Evolutionary conservation across 2,329 filamentous ascomycete species (phyloP).

Genomic region (Phialophora macrospora): DNA sequence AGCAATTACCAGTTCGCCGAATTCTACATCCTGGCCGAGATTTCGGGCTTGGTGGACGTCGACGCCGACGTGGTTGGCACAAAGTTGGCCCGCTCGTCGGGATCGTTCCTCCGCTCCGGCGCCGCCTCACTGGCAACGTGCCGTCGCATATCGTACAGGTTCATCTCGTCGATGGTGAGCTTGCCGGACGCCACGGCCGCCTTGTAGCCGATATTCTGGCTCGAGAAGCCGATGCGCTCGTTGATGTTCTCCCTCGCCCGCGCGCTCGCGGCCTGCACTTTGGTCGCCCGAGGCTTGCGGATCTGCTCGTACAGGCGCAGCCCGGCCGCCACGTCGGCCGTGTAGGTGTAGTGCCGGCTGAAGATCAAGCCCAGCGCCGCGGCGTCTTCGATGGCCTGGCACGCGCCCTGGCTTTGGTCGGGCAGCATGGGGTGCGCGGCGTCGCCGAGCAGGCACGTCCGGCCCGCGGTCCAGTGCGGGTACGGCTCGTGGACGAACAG

Average conservation of each 20-base stretch:
- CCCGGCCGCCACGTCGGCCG: conserved; percentile 37
- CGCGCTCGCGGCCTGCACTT: conserved; percentile 42
- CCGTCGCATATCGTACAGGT: conserved; percentile 46
- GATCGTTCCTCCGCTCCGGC: not conserved
- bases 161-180: conserved; percentile 72
- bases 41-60: conserved; percentile 1
- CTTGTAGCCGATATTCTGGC: conserved; percentile 54
- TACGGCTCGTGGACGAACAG: conserved; percentile 35
- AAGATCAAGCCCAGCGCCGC: conserved; percentile 48
- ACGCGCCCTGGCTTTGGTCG: conserved; percentile 45
- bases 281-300: conserved; percentile 43
- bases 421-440: conserved; percentile 46
- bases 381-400: conserved; percentile 51
- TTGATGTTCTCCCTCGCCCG: conserved; percentile 26
- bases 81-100: not conserved
- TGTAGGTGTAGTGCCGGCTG: conserved; percentile 31
- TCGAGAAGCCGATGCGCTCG: conserved; percentile 29
- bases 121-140: conserved; percentile 16
- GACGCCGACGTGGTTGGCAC: not conserved
- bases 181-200: conserved; percentile 66
- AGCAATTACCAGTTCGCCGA: not conserved
- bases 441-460: conserved; percentile 42
- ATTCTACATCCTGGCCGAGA: conserved; percentile 10
- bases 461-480: conserved; percentile 40
- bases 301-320: conserved; percentile 41